Percentiles rank a stretch among this genome's conserved stretches.
These are phyloP conservation scores for Chlamydomonas reinhardtii DNA, from an alignment of 163 green algal genomes.

Conservation along the genomic window DNA sequence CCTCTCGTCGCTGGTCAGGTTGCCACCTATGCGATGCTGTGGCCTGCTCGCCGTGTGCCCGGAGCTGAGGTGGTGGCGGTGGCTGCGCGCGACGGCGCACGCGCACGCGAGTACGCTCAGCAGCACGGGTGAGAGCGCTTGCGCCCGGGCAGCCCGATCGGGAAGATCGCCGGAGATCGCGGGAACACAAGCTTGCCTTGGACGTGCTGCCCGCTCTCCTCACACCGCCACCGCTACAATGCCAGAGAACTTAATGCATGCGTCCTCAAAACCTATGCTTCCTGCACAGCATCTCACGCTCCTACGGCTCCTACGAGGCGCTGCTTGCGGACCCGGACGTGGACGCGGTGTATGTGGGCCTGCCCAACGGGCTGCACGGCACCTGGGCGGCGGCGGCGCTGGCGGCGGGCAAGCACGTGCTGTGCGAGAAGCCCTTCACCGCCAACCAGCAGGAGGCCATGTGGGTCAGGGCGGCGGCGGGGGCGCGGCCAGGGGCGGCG, in stretches of 20 bases:
- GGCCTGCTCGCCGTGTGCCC: constrained; percentile 50
- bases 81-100: constrained; percentile 54
- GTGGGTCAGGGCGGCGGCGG: constrained; percentile 17
- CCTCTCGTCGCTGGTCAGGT: constrained; percentile 37
- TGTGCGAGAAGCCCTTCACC: constrained; percentile 72
- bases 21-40: constrained; percentile 66
- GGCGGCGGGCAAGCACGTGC: constrained; percentile 68
- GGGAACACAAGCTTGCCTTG: too few relatives aligned
- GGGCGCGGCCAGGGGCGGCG: too few relatives aligned
- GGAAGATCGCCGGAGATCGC: too few relatives aligned
- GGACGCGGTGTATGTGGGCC: constrained; percentile 63
- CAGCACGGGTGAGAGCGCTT: constrained; percentile 33
- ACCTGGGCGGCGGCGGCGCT: constrained; percentile 53
- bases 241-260: too few relatives aligned
- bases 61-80: constrained; percentile 58
- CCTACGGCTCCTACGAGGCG: constrained; percentile 49
- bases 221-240: too few relatives aligned
- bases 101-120: constrained; percentile 54
- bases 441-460: constrained; percentile 62
- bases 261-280: too few relatives aligned
- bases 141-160: too few relatives aligned
- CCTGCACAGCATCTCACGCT: constrained; percentile 45
- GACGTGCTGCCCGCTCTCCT: too few relatives aligned
- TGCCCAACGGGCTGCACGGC: constrained; percentile 69
- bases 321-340: constrained; percentile 60